These are phyloP conservation scores for Uronychia binucleata DNA, from an alignment of 73 alveolate genomes.

Conservation along the genomic window DNA sequence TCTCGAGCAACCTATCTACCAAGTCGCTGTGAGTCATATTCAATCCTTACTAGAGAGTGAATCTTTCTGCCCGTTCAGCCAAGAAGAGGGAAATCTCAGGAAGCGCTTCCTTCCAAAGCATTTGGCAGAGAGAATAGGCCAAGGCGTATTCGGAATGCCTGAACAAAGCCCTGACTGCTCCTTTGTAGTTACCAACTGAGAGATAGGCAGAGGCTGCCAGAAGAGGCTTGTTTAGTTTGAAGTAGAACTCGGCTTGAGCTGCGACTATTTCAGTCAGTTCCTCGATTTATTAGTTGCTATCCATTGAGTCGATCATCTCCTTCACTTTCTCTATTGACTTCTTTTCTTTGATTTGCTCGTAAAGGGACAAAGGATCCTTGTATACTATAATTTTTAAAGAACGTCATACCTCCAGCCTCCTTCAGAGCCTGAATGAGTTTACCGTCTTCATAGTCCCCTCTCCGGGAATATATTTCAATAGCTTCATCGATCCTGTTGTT, in stretches of 20 bases:
- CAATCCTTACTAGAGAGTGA: not conserved
- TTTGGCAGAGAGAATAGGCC: slow-evolving; percentile 28
- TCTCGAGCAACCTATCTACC: not conserved
- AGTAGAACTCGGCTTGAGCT: slow-evolving; percentile 13
- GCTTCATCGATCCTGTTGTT: slow-evolving; percentile 17
- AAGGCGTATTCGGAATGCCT: slow-evolving; percentile 17
- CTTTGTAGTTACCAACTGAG: slow-evolving; percentile 25
- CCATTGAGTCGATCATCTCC: not conserved
- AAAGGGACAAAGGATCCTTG: not conserved
- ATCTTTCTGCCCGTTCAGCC: slow-evolving; percentile 20
- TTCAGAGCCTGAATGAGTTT: slow-evolving; percentile 27
- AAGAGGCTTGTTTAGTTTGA: slow-evolving; percentile 26
- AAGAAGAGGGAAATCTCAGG: slow-evolving; percentile 1
- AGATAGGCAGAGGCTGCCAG: slow-evolving; percentile 26
- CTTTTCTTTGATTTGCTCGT: not conserved
- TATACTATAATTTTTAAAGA: not conserved
- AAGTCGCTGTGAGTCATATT: not conserved
- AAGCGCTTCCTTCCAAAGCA: slow-evolving; percentile 13
- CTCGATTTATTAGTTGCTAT: no score
- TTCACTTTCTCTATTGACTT: not conserved
- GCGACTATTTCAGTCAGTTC: slow-evolving; percentile 5
- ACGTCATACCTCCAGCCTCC: slow-evolving; percentile 2
- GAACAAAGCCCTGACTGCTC: slow-evolving; percentile 11
- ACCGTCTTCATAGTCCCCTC: slow-evolving; percentile 51
- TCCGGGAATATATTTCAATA: slow-evolving; percentile 8